These are phyloP conservation scores for Plectosphaerella cucumerina DNA, from an alignment of 2,329 filamentous ascomycete species.

Conservation along the genomic window DNA sequence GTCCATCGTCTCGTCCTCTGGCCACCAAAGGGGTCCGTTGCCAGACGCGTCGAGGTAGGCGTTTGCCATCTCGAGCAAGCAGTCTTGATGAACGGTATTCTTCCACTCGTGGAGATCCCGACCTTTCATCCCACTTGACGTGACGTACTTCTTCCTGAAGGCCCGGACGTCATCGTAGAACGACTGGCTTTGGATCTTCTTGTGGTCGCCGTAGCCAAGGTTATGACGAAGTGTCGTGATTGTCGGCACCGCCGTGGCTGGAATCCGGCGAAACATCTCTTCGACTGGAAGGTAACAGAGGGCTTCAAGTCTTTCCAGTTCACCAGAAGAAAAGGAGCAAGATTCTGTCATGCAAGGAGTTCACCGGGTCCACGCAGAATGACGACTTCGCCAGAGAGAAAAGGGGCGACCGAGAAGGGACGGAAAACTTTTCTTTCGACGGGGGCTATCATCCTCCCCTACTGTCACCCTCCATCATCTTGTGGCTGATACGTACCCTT, in stretches of 20 bases:
- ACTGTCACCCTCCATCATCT: no score
- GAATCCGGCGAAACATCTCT: background rate
- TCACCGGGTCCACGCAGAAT: no score
- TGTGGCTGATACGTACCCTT: no score
- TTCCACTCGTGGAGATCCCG: conserved; percentile 7
- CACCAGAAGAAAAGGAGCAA: no score
- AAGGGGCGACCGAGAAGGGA: no score
- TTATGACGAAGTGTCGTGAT: conserved; percentile 3
- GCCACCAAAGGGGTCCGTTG: conserved; percentile 6
- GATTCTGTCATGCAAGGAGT: no score
- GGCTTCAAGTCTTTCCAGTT: no score
- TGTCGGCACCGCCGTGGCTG: background rate
- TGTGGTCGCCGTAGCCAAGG: conserved; percentile 5
- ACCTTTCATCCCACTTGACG: background rate
- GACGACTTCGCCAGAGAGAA: no score
- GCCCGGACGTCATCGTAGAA: conserved; percentile 4
- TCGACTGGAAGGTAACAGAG: no score
- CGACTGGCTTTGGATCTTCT: background rate
- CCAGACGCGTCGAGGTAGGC: conserved; percentile 4
- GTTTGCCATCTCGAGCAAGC: conserved; percentile 4
- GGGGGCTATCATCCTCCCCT: no score
- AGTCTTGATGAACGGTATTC: conserved; percentile 2
- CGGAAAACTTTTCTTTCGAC: no score
- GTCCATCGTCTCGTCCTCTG: background rate
- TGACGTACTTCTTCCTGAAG: conserved; percentile 4